phyloP scores from a whole-genome alignment of 1,284 basidiomycete species.

The Leccinum pachyderme region DNA sequence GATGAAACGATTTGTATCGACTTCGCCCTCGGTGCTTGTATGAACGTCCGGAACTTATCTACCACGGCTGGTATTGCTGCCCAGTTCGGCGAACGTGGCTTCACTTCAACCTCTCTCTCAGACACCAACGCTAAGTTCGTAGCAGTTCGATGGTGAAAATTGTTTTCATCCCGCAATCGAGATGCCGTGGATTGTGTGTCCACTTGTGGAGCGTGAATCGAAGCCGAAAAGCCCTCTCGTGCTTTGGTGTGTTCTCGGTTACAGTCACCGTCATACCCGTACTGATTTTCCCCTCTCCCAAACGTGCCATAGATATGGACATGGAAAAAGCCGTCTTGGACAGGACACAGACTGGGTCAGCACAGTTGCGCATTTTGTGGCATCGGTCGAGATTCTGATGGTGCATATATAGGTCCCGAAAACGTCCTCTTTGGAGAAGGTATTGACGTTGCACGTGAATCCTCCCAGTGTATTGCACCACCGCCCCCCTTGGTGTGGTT shows the following conservation, averaged over 20 bases:
- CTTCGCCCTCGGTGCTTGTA: constrained; percentile 2
- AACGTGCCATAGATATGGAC: background rate
- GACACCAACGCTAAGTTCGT: background rate
- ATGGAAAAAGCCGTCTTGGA: background rate
- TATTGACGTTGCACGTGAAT: background rate
- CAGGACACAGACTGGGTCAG: background rate
- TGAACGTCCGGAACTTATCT: constrained; percentile 18
- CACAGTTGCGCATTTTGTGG: background rate
- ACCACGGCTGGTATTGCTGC: constrained; percentile 21
- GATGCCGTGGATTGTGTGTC: background rate
- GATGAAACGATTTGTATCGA: constrained; percentile 9
- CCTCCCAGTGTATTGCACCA: background rate
- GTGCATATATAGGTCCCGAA: constrained; percentile 20
- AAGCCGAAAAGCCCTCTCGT: constrained; percentile 6
- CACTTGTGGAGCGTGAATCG: constrained; percentile 14
- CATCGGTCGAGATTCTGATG: background rate
- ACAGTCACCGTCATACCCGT: background rate
- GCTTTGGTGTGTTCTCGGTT: background rate
- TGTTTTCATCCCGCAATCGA: background rate
- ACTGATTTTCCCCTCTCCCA: background rate
- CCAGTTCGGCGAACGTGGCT: constrained; percentile 15
- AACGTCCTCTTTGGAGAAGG: constrained; percentile 10
- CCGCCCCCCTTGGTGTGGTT: constrained; percentile 1
- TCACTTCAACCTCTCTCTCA: background rate
- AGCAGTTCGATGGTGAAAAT: background rate